These are phyloP conservation scores for Metschnikowia vanudenii DNA, from an alignment of 805 yeast genomes.

Conservation along the genomic window DNA sequence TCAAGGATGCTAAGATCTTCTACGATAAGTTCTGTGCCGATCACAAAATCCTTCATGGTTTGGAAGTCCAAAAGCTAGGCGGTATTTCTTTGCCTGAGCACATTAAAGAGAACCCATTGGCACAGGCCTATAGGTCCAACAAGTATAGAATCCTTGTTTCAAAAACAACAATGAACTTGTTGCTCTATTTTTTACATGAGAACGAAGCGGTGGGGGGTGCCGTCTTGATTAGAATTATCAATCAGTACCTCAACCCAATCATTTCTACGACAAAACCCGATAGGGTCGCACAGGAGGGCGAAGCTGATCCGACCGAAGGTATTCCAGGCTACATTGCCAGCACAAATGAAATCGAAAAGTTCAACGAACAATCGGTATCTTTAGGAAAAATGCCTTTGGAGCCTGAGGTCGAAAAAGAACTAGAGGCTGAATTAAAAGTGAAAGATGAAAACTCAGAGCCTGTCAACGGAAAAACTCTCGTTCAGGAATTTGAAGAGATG, in stretches of 20 bases:
- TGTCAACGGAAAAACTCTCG: constrained; percentile 45
- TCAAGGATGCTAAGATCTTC: constrained; percentile 65
- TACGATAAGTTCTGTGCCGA: constrained; percentile 73
- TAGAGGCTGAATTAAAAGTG: constrained; percentile 77
- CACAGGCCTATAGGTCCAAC: constrained; percentile 68
- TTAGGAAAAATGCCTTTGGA: constrained; percentile 86
- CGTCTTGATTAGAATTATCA: constrained; percentile 77
- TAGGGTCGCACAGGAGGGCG: constrained; percentile 43
- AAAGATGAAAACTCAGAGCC: constrained; percentile 57
- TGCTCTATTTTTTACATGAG: constrained; percentile 84
- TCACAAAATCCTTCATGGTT: constrained; percentile 71
- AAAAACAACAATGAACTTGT: constrained; percentile 77
- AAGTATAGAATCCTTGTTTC: constrained; percentile 76
- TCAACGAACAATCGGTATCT: constrained; percentile 71
- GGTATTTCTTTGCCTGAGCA: constrained; percentile 80
- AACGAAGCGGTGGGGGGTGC: constrained; percentile 92
- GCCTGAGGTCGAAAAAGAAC: constrained; percentile 78
- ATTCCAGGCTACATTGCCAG: constrained; percentile 44
- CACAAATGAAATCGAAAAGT: constrained; percentile 52
- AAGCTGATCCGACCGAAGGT: constrained; percentile 52
- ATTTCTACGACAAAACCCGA: constrained; percentile 42
- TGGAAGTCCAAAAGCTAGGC: constrained; percentile 68
- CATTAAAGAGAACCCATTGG: constrained; percentile 76
- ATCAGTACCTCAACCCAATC: constrained; percentile 69
- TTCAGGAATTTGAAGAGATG: constrained; percentile 64